These are phyloP conservation scores for Hyphodiscus hymeniophilus DNA, from an alignment of 495 filamentous ascomycete genomes.

Conservation along the genomic window DNA sequence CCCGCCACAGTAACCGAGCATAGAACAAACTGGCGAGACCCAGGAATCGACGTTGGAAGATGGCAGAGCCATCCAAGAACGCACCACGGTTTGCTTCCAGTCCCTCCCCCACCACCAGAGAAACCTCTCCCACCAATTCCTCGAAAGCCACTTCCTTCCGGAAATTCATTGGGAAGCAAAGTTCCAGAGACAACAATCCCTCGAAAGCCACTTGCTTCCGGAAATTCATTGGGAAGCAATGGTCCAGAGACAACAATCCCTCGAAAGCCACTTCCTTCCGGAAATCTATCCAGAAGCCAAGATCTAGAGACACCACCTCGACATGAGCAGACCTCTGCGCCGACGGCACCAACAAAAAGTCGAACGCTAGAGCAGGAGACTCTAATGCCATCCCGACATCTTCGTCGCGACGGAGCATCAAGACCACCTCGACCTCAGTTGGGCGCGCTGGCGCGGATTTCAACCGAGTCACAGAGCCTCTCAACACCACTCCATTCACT, in stretches of 20 bases:
- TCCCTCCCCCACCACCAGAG: not conserved
- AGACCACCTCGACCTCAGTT: too few relatives aligned
- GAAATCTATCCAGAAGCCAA: not conserved
- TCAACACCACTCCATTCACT: too few relatives aligned
- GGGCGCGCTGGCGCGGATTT: too few relatives aligned
- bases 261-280: not conserved
- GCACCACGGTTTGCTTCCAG: not conserved
- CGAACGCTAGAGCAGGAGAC: too few relatives aligned
- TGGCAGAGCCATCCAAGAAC: not conserved
- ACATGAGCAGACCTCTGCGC: too few relatives aligned
- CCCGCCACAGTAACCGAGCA: too few relatives aligned
- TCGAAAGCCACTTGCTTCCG: not conserved
- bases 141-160: not conserved
- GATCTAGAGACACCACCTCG: too few relatives aligned
- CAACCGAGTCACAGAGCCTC: too few relatives aligned
- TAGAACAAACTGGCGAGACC: not conserved
- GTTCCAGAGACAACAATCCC: not conserved
- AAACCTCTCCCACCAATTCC: not conserved
- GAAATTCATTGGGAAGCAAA: not conserved
- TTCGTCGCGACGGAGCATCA: too few relatives aligned
- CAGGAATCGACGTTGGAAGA: not conserved
- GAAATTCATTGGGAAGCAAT: too few relatives aligned
- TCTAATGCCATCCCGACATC: too few relatives aligned
- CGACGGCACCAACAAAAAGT: too few relatives aligned
- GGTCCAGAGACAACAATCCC: not conserved